These are phyloP conservation scores for Aspergillus pseudoglaucus DNA, from an alignment of 2,329 filamentous ascomycete genomes.

Conservation along the genomic window DNA sequence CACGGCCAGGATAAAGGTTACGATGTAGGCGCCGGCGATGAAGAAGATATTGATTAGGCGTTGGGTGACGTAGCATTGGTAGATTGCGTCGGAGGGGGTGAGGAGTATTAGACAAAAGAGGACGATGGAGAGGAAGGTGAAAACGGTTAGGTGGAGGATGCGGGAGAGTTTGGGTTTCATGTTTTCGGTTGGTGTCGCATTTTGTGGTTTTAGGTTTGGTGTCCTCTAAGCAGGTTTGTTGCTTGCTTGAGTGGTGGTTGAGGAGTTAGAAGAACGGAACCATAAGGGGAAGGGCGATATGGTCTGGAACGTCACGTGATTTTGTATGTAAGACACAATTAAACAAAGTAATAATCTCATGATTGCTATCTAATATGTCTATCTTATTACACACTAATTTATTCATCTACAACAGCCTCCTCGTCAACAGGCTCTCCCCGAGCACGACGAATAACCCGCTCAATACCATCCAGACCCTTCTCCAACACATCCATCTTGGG, in stretches of 20 bases:
- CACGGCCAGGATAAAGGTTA: slow-evolving; percentile 62
- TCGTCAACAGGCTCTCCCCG: slow-evolving; percentile 31
- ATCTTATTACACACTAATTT: slow-evolving; percentile 11
- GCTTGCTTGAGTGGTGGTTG: neutral
- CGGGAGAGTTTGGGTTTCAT: slow-evolving; percentile 53
- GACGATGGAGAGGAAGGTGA: slow-evolving; percentile 67
- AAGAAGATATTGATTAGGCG: slow-evolving; percentile 78
- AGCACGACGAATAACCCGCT: slow-evolving; percentile 60
- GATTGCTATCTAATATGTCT: neutral
- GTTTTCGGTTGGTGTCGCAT: slow-evolving; percentile 15
- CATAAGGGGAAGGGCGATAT: too few species aligned
- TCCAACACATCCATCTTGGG: slow-evolving; percentile 72
- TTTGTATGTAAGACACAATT: neutral
- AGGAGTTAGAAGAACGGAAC: neutral
- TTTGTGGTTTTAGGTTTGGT: slow-evolving; percentile 5
- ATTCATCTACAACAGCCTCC: slow-evolving; percentile 29
- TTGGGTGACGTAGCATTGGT: slow-evolving; percentile 61
- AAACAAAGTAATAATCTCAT: neutral
- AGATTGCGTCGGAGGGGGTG: slow-evolving; percentile 73
- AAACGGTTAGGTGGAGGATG: slow-evolving; percentile 74
- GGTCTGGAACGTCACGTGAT: slow-evolving; percentile 3
- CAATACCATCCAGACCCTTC: slow-evolving; percentile 76
- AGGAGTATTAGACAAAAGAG: slow-evolving; percentile 68
- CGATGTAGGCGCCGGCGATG: slow-evolving; percentile 66
- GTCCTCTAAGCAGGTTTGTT: neutral